A percentile compares a stretch with the other conserved stretches of the same genome.
Evolutionary conservation across 2,329 filamentous ascomycete genomes (phyloP).

Genomic region (Phaeomoniella chlamydospora): DNA sequence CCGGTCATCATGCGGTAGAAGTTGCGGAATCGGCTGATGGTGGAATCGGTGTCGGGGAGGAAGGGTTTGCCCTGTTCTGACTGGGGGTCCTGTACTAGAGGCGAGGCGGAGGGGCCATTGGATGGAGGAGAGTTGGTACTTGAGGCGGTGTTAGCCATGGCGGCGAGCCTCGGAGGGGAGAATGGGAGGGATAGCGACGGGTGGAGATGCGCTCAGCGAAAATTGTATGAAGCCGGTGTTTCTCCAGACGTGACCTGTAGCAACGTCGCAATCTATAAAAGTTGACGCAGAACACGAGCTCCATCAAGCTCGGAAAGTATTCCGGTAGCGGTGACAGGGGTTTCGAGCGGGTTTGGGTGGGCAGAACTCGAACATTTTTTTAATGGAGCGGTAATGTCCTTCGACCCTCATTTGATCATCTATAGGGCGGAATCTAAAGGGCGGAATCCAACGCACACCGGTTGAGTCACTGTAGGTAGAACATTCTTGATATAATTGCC

Average conservation of each 20-base stretch:
- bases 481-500: too few species aligned
- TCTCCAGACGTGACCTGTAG: too few species aligned
- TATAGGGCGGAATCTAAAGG: not conserved
- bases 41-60: conserved; percentile 20
- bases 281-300: too few species aligned
- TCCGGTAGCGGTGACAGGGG: not conserved
- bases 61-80: conserved; percentile 10
- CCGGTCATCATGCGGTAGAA: conserved; percentile 73
- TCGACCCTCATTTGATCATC: not conserved
- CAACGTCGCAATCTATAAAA: too few species aligned
- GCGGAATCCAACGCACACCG: too few species aligned
- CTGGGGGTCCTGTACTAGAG: not conserved
- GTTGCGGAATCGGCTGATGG: conserved; percentile 54
- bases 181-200: too few species aligned
- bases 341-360: not conserved
- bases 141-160: too few species aligned
- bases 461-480: too few species aligned
- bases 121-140: too few species aligned
- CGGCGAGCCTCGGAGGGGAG: too few species aligned
- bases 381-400: not conserved
- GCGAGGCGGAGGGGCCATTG: not conserved
- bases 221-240: too few species aligned
- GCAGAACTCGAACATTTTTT: not conserved
- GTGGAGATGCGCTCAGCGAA: too few species aligned
- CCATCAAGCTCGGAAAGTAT: not conserved